Evolutionary conservation across 1,139 yeast species (phyloP), one percentile per base, ranked within the genome.

Genomic region (Taiozyma sp.): DNA sequence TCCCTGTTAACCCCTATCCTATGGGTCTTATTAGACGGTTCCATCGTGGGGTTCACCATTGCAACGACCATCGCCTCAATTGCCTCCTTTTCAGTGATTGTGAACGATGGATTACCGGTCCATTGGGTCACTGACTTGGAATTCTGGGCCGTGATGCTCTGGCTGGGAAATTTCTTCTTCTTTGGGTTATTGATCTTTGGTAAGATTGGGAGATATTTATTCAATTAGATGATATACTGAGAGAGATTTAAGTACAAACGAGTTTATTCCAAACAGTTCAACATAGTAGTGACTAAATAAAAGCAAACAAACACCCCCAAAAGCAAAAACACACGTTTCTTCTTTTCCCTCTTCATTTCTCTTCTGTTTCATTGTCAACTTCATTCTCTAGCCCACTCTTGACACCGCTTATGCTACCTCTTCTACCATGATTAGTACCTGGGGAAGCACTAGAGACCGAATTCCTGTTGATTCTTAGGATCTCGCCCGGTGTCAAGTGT

Each of bases 21-120:
- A 53, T 90, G 97, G 96, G 69, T 83, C 52, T 71, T 87, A 46
- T 74, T 89, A 50, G 97, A 90, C 66, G 85, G 90, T 2, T 81
- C 96, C 1, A 60, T 80, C 13, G 77, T 60, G 1, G 55, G 55
- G 0, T 47, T 58, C 39, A 19, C 53, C 11, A 47, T 51, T 3
- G 45, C 50, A 10, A 19, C 43, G 1, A 19, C 49, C 1, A 30
- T 53, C 19, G 54, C 59, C 1, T 16, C 47, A 5, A n/a, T 54
- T 9, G 55, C 59, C 8, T 30, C 46, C 8, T 16, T 47, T 19
- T 47, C 53, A 3, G 53, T 52, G n/a, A 50, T 52, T 6, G 9
- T 47, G 1, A 40, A 41, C 22, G 61, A 55, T 28, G n/a, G 56
- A 13, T 10, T 46, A 55, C 3, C 43, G 53, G 13, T 57, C 57